Evolutionary conservation across 768 basidiomycete species (phyloP).

Genomic region (Austroboletus festivus): DNA sequence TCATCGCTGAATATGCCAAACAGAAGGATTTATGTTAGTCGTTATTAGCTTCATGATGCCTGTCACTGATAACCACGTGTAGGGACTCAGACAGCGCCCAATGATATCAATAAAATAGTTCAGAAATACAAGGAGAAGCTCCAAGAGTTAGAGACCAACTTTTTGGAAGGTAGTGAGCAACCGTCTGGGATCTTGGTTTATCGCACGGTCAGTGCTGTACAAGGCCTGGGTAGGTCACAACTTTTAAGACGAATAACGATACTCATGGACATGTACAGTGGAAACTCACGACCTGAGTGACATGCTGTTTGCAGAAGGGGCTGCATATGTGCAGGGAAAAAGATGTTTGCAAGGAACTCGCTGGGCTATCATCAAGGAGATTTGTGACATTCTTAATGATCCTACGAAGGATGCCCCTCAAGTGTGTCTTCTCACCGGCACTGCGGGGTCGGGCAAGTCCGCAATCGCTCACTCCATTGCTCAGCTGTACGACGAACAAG

Average conservation of each 20-base stretch:
- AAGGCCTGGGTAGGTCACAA: constrained; percentile 3
- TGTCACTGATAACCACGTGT: not conserved
- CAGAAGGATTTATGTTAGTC: constrained; percentile 5
- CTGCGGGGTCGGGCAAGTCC: constrained; percentile 32
- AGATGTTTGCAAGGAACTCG: constrained; percentile 20
- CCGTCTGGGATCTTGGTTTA: constrained; percentile 17
- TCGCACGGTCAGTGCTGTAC: constrained; percentile 17
- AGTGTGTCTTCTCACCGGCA: constrained; percentile 28
- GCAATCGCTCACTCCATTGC: constrained; percentile 32
- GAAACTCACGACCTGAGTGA: constrained; percentile 17
- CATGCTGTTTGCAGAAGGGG: constrained; percentile 23
- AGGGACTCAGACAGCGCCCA: constrained; percentile 15
- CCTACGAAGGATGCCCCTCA: constrained; percentile 12
- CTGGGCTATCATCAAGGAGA: constrained; percentile 13
- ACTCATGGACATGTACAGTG: constrained; percentile 2
- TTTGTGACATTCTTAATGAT: constrained; percentile 16
- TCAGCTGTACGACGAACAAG: constrained; percentile 20
- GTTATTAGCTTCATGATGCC: not conserved
- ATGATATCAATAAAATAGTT: constrained; percentile 20
- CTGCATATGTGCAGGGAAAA: constrained; percentile 22
- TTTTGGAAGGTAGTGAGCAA: constrained; percentile 15
- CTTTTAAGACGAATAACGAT: not conserved
- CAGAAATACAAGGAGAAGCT: constrained; percentile 17
- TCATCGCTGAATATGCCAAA: not conserved
- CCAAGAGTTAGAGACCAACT: constrained; percentile 14